phyloP scores from a whole-genome alignment of 129 eudicot genomes.

The Escallonia herrerae region DNA sequence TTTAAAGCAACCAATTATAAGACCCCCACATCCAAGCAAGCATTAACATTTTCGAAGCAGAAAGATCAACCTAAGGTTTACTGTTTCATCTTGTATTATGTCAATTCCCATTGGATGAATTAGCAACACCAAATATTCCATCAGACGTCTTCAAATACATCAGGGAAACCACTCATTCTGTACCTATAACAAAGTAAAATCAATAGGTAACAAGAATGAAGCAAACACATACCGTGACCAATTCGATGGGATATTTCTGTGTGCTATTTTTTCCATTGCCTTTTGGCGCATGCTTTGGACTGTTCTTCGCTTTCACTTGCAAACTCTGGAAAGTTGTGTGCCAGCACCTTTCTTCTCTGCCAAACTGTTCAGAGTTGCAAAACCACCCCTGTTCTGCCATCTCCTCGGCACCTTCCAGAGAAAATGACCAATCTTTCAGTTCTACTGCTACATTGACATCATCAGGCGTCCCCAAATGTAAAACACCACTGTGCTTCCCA shows the following conservation, averaged over 20 bases:
- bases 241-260: constrained; percentile 63
- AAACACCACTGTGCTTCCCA: constrained; percentile 32
- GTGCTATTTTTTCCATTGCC: constrained; percentile 28
- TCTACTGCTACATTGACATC: constrained; percentile 79
- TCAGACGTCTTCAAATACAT: too few relatives aligned
- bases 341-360: constrained; percentile 85
- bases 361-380: constrained; percentile 34
- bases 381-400: constrained; percentile 46
- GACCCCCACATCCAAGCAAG: too few relatives aligned
- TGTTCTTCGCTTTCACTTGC: constrained; percentile 72
- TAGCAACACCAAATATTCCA: too few relatives aligned
- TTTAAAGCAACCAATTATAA: too few relatives aligned
- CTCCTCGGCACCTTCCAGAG: constrained; percentile 80
- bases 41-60: too few relatives aligned
- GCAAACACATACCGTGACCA: constrained; percentile 51
- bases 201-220: constrained; percentile 2
- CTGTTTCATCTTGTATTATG: too few relatives aligned
- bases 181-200: not conserved
- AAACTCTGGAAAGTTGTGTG: constrained; percentile 75
- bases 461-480: constrained; percentile 80
- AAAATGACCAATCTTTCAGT: constrained; percentile 84
- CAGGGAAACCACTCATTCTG: too few relatives aligned
- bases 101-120: too few relatives aligned
- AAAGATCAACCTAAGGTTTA: too few relatives aligned
- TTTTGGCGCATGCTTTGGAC: constrained; percentile 28